Evolutionary conservation across 2,329 filamentous ascomycete genomes (phyloP).

Genomic region (Tolypocladium guangdongense): DNA sequence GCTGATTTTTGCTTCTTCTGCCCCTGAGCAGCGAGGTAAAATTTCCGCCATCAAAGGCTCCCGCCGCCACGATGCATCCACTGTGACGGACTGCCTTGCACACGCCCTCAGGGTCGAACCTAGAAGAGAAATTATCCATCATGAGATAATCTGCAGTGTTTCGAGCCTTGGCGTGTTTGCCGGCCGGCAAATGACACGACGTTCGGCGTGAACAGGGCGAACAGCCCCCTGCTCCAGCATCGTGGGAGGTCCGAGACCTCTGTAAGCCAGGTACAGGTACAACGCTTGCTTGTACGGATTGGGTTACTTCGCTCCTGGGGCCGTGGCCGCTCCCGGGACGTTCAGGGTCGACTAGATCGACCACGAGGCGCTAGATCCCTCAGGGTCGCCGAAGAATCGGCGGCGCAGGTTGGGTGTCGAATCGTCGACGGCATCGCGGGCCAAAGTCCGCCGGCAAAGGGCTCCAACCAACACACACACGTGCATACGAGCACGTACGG

Average conservation of each 20-base stretch:
- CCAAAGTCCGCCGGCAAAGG: not conserved
- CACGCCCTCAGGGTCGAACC: too few species aligned
- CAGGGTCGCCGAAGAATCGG: not conserved
- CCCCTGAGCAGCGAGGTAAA: not conserved
- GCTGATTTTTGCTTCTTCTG: not conserved
- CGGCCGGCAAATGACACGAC: not conserved
- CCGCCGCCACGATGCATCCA: not conserved
- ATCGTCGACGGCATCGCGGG: not conserved
- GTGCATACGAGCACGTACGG: not conserved
- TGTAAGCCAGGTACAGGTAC: not conserved
- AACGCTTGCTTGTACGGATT: not conserved
- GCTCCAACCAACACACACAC: too few species aligned
- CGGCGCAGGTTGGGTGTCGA: not conserved
- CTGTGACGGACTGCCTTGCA: not conserved
- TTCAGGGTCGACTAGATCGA: not conserved
- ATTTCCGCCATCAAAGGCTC: not conserved
- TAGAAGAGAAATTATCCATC: not conserved
- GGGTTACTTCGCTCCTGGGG: not conserved
- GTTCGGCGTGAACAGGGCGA: too few species aligned
- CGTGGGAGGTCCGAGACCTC: not conserved
- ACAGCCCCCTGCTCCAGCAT: not conserved
- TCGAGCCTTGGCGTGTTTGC: not conserved
- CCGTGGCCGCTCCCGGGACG: too few species aligned
- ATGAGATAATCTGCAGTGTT: not conserved
- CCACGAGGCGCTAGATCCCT: not conserved